Percentiles rank a stretch among this genome's conserved stretches.
These are phyloP conservation scores for Taxawa tesnikishii DNA, from an alignment of 2,329 filamentous ascomycete species.

Conservation along the genomic window DNA sequence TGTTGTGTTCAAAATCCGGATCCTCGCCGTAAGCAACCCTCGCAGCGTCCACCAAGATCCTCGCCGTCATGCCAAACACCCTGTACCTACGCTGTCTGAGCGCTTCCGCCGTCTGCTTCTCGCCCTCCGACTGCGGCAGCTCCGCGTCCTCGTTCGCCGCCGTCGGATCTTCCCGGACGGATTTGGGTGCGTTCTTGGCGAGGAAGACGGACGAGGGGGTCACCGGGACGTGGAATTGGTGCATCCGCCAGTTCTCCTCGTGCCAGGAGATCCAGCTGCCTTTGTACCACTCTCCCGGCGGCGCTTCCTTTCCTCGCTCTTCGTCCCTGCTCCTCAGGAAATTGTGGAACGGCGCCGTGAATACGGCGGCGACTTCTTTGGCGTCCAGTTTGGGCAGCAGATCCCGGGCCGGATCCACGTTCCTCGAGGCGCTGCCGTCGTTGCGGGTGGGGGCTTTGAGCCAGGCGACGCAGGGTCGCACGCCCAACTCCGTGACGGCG, in stretches of 20 bases:
- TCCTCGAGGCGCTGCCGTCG: constrained; percentile 43
- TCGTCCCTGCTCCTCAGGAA: constrained; percentile 58
- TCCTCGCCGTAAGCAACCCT: constrained; percentile 70
- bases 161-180: constrained; percentile 10
- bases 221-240: constrained; percentile 85
- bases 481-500: constrained; percentile 37
- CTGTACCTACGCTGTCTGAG: constrained; percentile 43
- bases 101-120: constrained; percentile 5
- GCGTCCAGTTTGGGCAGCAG: constrained; percentile 61
- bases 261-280: constrained; percentile 75
- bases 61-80: constrained; percentile 91
- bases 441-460: constrained; percentile 32
- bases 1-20: constrained; percentile 70
- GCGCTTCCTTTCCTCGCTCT: constrained; percentile 18
- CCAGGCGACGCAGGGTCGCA: constrained; percentile 44
- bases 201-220: constrained; percentile 50
- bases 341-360: constrained; percentile 77
- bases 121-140: not conserved
- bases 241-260: constrained; percentile 67
- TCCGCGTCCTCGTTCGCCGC: constrained; percentile 5
- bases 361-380: constrained; percentile 85
- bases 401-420: constrained; percentile 38
- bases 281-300: constrained; percentile 63
- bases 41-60: constrained; percentile 76
- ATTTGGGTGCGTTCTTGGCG: constrained; percentile 11